Conservation (phyloP, 2,329 filamentous ascomycete species). For the Trichoderma oligosporum region DNA sequence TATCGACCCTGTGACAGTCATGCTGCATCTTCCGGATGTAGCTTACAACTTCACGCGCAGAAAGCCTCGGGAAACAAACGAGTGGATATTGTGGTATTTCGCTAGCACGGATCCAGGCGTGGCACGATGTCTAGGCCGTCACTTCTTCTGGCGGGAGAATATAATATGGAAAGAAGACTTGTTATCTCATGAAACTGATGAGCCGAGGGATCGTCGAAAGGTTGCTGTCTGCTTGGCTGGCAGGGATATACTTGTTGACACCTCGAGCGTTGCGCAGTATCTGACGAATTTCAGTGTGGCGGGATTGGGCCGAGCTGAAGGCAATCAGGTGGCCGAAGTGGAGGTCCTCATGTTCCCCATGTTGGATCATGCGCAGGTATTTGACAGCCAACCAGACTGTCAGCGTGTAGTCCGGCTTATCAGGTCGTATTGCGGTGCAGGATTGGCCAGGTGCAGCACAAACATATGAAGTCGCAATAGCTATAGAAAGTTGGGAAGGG, state of each 20-base stretch:
- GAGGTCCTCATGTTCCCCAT: constrained; percentile 58
- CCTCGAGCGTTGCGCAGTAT: constrained; percentile 54
- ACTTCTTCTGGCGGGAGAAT: constrained; percentile 71
- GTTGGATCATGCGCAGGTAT: constrained; percentile 62
- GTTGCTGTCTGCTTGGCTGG: constrained; percentile 58
- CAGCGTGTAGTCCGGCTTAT: constrained; percentile 32
- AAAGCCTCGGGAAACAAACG: constrained; percentile 54
- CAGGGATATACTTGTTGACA: constrained; percentile 63
- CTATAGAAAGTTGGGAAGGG: background rate
- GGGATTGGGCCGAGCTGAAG: background rate
- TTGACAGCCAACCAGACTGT: constrained; percentile 38
- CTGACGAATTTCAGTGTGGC: constrained; percentile 31
- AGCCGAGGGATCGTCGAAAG: constrained; percentile 28
- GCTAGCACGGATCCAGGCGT: constrained; percentile 64
- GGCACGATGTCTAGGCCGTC: constrained; percentile 58
- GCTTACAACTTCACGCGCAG: constrained; percentile 67
- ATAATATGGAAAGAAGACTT: constrained; percentile 68
- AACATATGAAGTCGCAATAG: constrained; percentile 8
- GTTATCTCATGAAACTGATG: constrained; percentile 25
- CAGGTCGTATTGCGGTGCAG: constrained; percentile 26
- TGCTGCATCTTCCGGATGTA: constrained; percentile 66
- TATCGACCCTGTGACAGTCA: constrained; percentile 61
- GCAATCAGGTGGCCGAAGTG: constrained; percentile 32
- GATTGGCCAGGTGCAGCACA: constrained; percentile 5
- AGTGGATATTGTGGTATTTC: constrained; percentile 69